Evolutionary conservation across 352 stramenopile genomes (phyloP), one percentile per base, ranked within the genome.

Genomic region (Pythium scleroteichum): DNA sequence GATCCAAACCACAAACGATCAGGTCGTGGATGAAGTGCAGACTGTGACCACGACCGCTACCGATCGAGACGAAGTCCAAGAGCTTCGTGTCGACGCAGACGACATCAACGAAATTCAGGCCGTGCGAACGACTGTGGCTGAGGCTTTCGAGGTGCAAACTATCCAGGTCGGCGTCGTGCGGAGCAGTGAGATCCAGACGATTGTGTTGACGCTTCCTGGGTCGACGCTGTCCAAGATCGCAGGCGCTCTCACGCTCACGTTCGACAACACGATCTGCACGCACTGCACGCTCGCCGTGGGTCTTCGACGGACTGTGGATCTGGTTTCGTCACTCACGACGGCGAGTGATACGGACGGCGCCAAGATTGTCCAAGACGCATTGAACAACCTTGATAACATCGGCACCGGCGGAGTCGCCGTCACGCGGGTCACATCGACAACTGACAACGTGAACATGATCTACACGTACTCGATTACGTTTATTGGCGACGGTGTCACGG

Each of bases 41-140:
- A 90, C 78, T 14, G 78, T 99, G 3, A 94, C 85, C 13, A 98
- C 94, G 0, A 88, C 78, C 23, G 95, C 96, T 8, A 77, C 81
- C 0, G 96, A 99, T 66, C 85, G 86, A 0, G 78, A 98, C 53
- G 94, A 98, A 82, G 81, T 98, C 6, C 90, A 98, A 63, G 78
- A 89, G 20, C 58, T 98, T 5, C 59, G 68, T 0, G 54, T 98
- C 16, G 69, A 89, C 67, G 90, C 76, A 0, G 82, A 93, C 53
- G 87, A 98, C 66, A 51, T 97, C 16, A 90, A 98, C 53, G 93
- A 98, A 60, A 91, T 98, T 42, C 92, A 98, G 64, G 79, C 91
- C 0, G 71, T 98, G 17, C 82, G 84, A 20, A 88, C 94, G 23
- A 82, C 84, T 9, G 77, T 90, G 0, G 47, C 63, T 2, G 80